Base-by-base conservation (phyloP, 116 monocot genomes). In the Iris pallida region DNA sequence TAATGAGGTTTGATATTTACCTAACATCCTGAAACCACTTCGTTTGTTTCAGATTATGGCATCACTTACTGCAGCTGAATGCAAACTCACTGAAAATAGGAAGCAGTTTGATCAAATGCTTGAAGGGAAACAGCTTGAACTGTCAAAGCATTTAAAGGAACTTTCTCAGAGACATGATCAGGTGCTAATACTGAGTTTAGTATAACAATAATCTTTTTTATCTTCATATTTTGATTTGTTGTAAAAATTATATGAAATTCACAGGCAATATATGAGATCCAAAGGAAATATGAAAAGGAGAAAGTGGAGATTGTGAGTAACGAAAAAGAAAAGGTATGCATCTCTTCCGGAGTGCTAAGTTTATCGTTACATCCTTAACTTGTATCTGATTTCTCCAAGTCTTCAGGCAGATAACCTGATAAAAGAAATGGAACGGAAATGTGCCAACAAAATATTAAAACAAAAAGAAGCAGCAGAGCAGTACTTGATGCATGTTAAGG, bases 251-350 rank as follows among this genome's bases (percentile, higher is more conserved):
- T 8, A 30, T 30, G 40, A 53, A 53, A 56, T 76, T 81, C 52
- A 53, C 72, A 98, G 98, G 98, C 98, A 66, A 90, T 98, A 40
- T 93, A 98, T 79, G 98, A 98, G 59, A 92, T 98, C 48, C 65
- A 79, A 47, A 93, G 55, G 84, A 98, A 93, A 61, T 93, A 86
- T 73, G 98, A 98, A 53, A 40, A 71, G 42, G 93, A 93, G 76
- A 98, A 98, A 73, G 52, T 81, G 49, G 93, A 90, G 49, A 80
- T 93, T 82, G 69, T 74, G 57, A 84, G 71, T 69, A 57, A 68
- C 72, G 93, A 93, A 63, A 98, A 82, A 68, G 80, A 87, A 75
- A 98, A 93, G 98, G 98, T 90, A 43, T 79, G 16, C 8, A 43
- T 19, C n/a, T 13, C 17, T 52, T 68, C 54, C 42, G 11, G 42